Evolutionary conservation across 1,139 yeast genomes (phyloP).

Genomic region (Hansenula lynferdii): DNA sequence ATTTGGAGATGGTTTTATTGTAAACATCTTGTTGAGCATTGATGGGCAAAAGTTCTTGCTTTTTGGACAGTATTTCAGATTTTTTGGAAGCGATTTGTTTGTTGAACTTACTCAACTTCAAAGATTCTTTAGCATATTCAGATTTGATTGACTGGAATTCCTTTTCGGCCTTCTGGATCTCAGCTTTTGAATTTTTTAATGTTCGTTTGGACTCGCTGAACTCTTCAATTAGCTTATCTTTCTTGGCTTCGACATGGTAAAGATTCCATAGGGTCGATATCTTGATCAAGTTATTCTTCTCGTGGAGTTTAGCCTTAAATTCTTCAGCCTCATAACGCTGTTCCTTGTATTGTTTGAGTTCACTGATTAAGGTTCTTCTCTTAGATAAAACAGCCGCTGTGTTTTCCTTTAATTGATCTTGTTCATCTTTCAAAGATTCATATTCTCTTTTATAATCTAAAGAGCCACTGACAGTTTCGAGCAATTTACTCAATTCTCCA

Average conservation of each 20-base stretch:
- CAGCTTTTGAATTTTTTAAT: conserved; percentile 28
- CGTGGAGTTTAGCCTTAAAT: conserved; percentile 53
- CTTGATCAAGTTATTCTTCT: conserved; percentile 42
- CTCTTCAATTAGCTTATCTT: conserved; percentile 27
- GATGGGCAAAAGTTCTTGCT: conserved; percentile 51
- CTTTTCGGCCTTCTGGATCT: conserved; percentile 25
- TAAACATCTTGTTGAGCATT: conserved; percentile 49
- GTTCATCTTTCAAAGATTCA: conserved; percentile 60
- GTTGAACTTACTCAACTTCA: conserved; percentile 38
- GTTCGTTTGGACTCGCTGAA: conserved; percentile 27
- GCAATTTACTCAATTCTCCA: conserved; percentile 60
- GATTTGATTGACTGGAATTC: conserved; percentile 27
- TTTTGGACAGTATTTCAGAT: conserved; percentile 38
- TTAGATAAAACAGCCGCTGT: conserved; percentile 65
- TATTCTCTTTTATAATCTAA: conserved; percentile 62
- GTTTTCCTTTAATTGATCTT: conserved; percentile 61
- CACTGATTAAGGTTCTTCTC: conserved; percentile 69
- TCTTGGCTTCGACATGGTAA: conserved; percentile 57
- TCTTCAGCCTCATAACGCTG: conserved; percentile 71
- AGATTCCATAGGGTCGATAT: conserved; percentile 59
- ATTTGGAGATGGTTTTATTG: conserved; percentile 41
- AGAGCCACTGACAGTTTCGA: conserved; percentile 87
- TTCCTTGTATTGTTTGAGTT: conserved; percentile 73
- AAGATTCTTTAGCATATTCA: conserved; percentile 43
- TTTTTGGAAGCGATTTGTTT: conserved; percentile 35